These are phyloP conservation scores for Penicillium angulare DNA, from an alignment of 495 filamentous ascomycete species.

Conservation along the genomic window DNA sequence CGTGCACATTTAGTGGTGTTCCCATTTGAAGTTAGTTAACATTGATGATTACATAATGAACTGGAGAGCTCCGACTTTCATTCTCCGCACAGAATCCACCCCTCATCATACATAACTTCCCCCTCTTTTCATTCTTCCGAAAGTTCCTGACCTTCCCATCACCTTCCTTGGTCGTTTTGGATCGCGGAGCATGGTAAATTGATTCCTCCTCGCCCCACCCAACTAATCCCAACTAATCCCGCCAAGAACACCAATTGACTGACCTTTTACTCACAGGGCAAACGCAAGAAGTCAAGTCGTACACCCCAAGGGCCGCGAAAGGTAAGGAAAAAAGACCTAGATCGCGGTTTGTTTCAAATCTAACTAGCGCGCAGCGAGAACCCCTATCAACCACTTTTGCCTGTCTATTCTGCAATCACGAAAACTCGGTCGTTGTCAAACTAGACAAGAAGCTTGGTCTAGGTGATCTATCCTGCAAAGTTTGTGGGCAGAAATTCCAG, in stretches of 20 bases:
- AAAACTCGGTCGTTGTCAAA: constrained; percentile 82
- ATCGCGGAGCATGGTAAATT: constrained; percentile 18
- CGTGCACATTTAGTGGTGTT: too few species aligned
- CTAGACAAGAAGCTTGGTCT: constrained; percentile 88
- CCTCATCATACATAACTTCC: constrained; percentile 1
- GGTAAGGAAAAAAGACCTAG: constrained; percentile 45
- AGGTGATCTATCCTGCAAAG: constrained; percentile 81
- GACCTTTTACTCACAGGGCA: constrained; percentile 59
- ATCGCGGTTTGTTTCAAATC: background rate
- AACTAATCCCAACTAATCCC: too few species aligned
- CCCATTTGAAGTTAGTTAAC: too few species aligned
- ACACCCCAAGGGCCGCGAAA: constrained; percentile 82
- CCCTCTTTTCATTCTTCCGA: background rate
- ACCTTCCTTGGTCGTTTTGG: background rate
- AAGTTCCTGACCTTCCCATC: background rate
- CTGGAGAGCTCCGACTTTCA: too few species aligned
- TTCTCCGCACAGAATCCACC: constrained; percentile 19
- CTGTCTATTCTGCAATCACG: constrained; percentile 98
- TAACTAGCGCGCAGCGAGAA: constrained; percentile 59
- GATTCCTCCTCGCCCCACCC: too few species aligned
- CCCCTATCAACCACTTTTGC: constrained; percentile 84
- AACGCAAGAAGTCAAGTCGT: constrained; percentile 90
- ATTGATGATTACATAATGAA: too few species aligned
- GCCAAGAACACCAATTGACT: background rate
- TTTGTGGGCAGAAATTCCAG: constrained; percentile 91